phyloP scores from a whole-genome alignment of 208 protist species.

The Trypanosoma lewisi region DNA sequence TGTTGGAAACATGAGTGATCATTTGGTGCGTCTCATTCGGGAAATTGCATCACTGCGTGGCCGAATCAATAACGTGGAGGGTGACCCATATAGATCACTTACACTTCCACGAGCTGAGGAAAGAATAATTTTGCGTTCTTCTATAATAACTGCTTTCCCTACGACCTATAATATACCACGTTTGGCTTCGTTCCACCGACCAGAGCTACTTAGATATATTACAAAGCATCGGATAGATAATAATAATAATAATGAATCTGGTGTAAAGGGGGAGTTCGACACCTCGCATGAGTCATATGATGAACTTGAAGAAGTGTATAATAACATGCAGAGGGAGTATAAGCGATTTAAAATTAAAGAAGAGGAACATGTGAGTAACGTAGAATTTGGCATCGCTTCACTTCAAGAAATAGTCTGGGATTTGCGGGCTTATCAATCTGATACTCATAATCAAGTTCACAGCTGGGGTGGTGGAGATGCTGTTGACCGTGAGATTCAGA shows the following conservation, averaged over 20 bases:
- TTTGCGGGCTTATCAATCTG: no score
- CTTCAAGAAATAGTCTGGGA: no score
- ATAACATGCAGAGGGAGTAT: no score
- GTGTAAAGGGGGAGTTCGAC: neutral
- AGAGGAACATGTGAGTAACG: no score
- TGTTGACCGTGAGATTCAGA: neutral
- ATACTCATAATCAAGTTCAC: no score
- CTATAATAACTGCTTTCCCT: conserved; percentile 4
- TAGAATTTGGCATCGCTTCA: no score
- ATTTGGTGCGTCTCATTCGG: conserved; percentile 4
- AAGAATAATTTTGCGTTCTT: conserved; percentile 14
- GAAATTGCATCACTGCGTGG: conserved; percentile 10
- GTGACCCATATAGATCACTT: no score
- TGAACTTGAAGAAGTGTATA: no score
- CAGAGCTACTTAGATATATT: conserved; percentile 13
- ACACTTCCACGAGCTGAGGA: neutral
- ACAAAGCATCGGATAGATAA: neutral
- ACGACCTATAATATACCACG: neutral
- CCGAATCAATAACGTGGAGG: neutral
- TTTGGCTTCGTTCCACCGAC: conserved; percentile 4
- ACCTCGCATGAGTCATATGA: neutral
- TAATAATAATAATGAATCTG: neutral
- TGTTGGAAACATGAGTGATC: neutral
- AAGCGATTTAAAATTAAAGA: no score
- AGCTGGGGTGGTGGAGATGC: no score